Evolutionary conservation across 2,329 filamentous ascomycete species (phyloP).

Genomic region (Furcasterigmium sp.): DNA sequence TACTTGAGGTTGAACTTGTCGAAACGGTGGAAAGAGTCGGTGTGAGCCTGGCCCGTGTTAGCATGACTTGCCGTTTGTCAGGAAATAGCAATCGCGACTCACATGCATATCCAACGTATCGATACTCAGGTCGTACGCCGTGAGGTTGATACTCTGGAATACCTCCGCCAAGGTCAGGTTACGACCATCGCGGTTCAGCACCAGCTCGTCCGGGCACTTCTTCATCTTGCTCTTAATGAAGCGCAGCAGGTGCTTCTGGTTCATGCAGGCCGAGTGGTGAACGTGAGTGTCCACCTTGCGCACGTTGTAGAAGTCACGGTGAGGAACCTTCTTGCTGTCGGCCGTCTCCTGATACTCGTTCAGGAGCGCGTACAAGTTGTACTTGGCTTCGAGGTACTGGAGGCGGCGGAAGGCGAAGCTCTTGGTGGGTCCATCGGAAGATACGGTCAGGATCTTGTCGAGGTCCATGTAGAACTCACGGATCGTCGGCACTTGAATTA

Average conservation of each 20-base stretch:
- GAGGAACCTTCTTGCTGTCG: conserved; percentile 94
- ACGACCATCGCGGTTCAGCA: conserved; percentile 87
- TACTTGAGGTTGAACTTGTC: conserved; percentile 99
- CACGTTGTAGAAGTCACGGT: conserved; percentile 98
- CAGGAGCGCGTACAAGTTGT: conserved; percentile 85
- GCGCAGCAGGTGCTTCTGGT: conserved; percentile 94
- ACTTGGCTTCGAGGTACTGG: conserved; percentile 95
- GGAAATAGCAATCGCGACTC: conserved; percentile 32
- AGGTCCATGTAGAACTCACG: conserved; percentile 95
- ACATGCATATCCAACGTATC: conserved; percentile 99
- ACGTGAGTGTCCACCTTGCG: conserved; percentile 98
- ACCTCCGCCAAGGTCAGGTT: conserved; percentile 88
- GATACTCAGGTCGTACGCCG: conserved; percentile 95
- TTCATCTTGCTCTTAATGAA: conserved; percentile 99
- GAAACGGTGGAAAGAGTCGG: conserved; percentile 96
- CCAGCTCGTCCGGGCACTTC: conserved; percentile 90
- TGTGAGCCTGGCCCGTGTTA: conserved; percentile 63
- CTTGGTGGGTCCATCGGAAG: conserved; percentile 92
- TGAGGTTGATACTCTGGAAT: conserved; percentile 95
- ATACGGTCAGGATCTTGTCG: conserved; percentile 80
- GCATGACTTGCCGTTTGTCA: neutral
- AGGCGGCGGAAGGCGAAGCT: conserved; percentile 93
- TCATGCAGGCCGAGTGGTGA: conserved; percentile 99
- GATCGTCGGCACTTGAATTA: conserved; percentile 82
- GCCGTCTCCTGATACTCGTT: conserved; percentile 98